Percentiles rank a stretch among this genome's conserved stretches.
phyloP scores from a whole-genome alignment of 371 early-diverging fungal genomes.

The Mortierella sp. region DNA sequence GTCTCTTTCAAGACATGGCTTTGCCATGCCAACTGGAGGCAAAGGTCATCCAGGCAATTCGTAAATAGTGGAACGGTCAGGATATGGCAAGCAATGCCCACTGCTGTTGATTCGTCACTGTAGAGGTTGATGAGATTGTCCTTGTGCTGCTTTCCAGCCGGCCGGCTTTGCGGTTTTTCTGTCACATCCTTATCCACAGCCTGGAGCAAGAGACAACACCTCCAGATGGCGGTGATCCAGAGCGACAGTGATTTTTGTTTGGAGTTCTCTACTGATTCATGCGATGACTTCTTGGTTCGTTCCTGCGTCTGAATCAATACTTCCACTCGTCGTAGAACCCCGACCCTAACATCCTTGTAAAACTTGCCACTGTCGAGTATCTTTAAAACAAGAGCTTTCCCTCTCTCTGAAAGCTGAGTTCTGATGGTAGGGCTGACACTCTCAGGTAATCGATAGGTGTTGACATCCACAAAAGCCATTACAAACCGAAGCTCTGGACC shows the following conservation, averaged over 20 bases:
- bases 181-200: constrained; percentile 52
- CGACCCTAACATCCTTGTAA: constrained; percentile 53
- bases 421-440: constrained; percentile 29
- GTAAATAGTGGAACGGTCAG: constrained; percentile 41
- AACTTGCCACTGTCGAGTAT: constrained; percentile 48
- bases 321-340: constrained; percentile 54
- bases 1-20: constrained; percentile 23
- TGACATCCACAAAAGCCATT: constrained; percentile 64
- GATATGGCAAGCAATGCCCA: constrained; percentile 46
- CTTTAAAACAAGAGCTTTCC: constrained; percentile 25
- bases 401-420: constrained; percentile 28
- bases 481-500: constrained; percentile 66
- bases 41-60: constrained; percentile 43
- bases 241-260: constrained; percentile 59
- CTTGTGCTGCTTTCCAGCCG: constrained; percentile 5
- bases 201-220: constrained; percentile 62
- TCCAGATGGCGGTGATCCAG: constrained; percentile 68
- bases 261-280: constrained; percentile 41
- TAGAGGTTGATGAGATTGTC: constrained; percentile 48
- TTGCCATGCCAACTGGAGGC: constrained; percentile 37
- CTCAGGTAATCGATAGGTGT: constrained; percentile 57
- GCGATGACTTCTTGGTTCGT: constrained; percentile 33
- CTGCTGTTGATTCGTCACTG: constrained; percentile 52
- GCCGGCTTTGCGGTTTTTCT: constrained; percentile 1
- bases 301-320: constrained; percentile 60